These are phyloP conservation scores for Hygrophila difformis DNA, from an alignment of 257 asterid genomes.

Conservation along the genomic window DNA sequence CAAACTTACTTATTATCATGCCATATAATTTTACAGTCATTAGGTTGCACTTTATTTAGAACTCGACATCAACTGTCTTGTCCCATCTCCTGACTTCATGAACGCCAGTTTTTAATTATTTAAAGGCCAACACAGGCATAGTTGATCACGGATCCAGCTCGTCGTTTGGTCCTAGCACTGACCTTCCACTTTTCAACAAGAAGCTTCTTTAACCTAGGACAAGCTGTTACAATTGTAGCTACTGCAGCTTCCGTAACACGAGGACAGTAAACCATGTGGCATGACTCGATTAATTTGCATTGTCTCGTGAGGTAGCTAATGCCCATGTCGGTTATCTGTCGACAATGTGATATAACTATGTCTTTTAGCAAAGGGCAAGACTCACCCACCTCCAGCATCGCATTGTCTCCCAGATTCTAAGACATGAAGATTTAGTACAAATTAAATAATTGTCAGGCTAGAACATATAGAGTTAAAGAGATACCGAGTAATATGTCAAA, in stretches of 20 bases:
- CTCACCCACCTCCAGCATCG: conserved; percentile 65
- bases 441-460: too few species aligned
- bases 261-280: conserved; percentile 85
- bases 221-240: conserved; percentile 57
- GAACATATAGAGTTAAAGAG: too few species aligned
- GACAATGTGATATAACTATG: conserved; percentile 83
- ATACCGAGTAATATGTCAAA: too few species aligned
- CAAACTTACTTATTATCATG: too few species aligned
- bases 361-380: conserved; percentile 70
- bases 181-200: conserved; percentile 80
- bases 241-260: conserved; percentile 60
- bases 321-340: conserved; percentile 59
- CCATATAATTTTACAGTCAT: too few species aligned
- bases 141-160: conserved; percentile 72
- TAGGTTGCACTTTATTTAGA: too few species aligned
- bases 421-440: too few species aligned
- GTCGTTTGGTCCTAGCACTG: conserved; percentile 60
- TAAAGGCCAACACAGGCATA: conserved; percentile 71
- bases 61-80: too few species aligned
- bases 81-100: too few species aligned
- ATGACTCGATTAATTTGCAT: conserved; percentile 52
- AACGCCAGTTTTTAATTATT: too few species aligned
- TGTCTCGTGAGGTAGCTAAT: conserved; percentile 41
- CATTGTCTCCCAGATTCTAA: conserved; percentile 67
- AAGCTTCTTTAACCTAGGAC: conserved; percentile 51